phyloP scores from a whole-genome alignment of 805 yeast genomes.

The Lipomyces anomalus region DNA sequence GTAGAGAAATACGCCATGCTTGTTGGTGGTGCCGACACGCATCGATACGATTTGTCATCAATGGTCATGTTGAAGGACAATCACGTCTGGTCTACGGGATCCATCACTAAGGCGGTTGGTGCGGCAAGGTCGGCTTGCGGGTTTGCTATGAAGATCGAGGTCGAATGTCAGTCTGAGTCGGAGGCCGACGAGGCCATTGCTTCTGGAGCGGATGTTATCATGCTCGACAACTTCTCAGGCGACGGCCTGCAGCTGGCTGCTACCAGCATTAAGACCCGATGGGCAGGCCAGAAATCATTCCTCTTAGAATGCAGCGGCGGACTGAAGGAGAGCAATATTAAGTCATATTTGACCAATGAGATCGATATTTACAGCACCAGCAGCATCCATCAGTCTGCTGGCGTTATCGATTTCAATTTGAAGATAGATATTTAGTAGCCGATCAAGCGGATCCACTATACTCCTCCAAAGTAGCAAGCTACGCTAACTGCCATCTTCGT shows the following conservation, averaged over 20 bases:
- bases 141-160: slow-evolving; percentile 84
- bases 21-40: slow-evolving; percentile 92
- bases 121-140: slow-evolving; percentile 80
- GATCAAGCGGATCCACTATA: too few species aligned
- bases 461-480: too few species aligned
- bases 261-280: slow-evolving; percentile 49
- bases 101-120: slow-evolving; percentile 75
- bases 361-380: slow-evolving; percentile 89
- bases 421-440: slow-evolving; percentile 52
- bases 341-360: slow-evolving; percentile 61
- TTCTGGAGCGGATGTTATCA: slow-evolving; percentile 93
- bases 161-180: slow-evolving; percentile 76
- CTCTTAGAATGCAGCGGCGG: slow-evolving; percentile 92
- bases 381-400: slow-evolving; percentile 86
- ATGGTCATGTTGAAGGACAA: slow-evolving; percentile 97
- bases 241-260: slow-evolving; percentile 63
- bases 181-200: slow-evolving; percentile 90
- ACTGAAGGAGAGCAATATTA: slow-evolving; percentile 61
- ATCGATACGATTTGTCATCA: slow-evolving; percentile 81
- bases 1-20: slow-evolving; percentile 91
- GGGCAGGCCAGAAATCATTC: slow-evolving; percentile 45
- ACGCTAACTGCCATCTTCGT: too few species aligned
- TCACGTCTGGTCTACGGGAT: slow-evolving; percentile 88
- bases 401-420: slow-evolving; percentile 75
- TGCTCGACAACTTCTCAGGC: slow-evolving; percentile 84